Evolutionary conservation across 2,329 filamentous ascomycete species (phyloP).

Genomic region (Aspergillus texensis): DNA sequence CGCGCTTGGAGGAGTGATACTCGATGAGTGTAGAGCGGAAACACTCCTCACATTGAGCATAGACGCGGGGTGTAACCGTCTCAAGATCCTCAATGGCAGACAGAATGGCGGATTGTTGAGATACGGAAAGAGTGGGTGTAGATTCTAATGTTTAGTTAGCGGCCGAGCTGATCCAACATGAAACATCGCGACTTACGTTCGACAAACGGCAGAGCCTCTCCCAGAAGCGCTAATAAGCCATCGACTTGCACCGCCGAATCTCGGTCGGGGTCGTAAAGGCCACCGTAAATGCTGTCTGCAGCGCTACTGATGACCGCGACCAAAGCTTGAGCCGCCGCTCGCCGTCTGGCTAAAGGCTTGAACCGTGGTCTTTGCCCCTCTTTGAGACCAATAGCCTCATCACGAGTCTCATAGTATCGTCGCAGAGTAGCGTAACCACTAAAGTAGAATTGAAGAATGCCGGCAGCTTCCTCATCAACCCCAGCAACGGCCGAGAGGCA

Average conservation of each 20-base stretch:
- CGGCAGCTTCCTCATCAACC: constrained; percentile 78
- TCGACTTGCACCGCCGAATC: constrained; percentile 88
- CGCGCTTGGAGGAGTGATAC: constrained; percentile 58
- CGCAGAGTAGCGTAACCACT: constrained; percentile 91
- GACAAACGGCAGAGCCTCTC: constrained; percentile 79
- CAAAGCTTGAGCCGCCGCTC: constrained; percentile 72
- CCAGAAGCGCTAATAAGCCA: constrained; percentile 78
- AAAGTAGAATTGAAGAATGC: constrained; percentile 80
- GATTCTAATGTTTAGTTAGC: constrained; percentile 47
- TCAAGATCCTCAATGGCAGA: constrained; percentile 79
- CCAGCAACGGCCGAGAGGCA: constrained; percentile 72
- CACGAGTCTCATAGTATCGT: constrained; percentile 86
- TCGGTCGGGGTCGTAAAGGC: constrained; percentile 78
- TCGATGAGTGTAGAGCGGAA: constrained; percentile 75
- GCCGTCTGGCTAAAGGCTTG: constrained; percentile 62
- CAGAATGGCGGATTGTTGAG: constrained; percentile 74
- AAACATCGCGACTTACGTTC: constrained; percentile 49
- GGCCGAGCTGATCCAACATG: neutral
- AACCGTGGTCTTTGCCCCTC: constrained; percentile 47
- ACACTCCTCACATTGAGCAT: constrained; percentile 74
- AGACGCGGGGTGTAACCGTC: constrained; percentile 73
- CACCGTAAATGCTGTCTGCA: constrained; percentile 87
- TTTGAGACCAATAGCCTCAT: constrained; percentile 57
- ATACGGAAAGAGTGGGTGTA: constrained; percentile 63
- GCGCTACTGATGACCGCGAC: constrained; percentile 83